Evolutionary conservation across 1,284 basidiomycete species (phyloP), one percentile per base, ranked within the genome.

Genomic region (Ceratobasidium sp.): DNA sequence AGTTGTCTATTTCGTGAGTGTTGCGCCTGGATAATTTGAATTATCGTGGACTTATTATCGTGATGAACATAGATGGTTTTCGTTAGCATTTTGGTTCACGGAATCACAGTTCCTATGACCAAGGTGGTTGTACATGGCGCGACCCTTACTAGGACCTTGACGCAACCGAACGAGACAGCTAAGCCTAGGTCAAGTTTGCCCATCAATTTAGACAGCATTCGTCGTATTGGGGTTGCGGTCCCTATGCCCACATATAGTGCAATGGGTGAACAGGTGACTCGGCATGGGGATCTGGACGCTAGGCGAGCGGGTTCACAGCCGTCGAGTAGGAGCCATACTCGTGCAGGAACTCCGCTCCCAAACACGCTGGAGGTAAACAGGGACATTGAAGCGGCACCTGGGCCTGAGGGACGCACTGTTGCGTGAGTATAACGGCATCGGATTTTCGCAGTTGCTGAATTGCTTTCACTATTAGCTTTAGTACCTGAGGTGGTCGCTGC

Each of bases 71-170:
- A 69, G 65, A 69, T 69, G 65, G 65, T 69, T 6, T 69, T 69
- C 28, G 52, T 32, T 21, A 69, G 65, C 28, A 69, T 69, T 30
- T 39, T 69, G 8, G 65, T 69, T 21, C 65, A 69, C 57, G 65
- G 65, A 5, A 34, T 69, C 39, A 69, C 65, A 6, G 52, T 69
- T n/a, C 52, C 65, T 1, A 41, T 41, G 41, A 43, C 50, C 26
- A 69, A 69, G 21, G 36, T 46, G 18, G 28, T 57, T 23, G 30
- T 45, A 39, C 65, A 46, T 18, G 65, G 65, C n/a, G 65, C 30
- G 5, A 69, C 65, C 16, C 39, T 69, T 6, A 69, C 65, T 9
- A 52, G 41, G 18, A 57, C 65, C 16, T 46, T 46, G 26, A 69
- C 65, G 10, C 65, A 57, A 43, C 14, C 26, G 6, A 32, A 28